Evolutionary conservation across 176 grass and related monocot species (phyloP).

Genomic region (Hordeum marinum): DNA sequence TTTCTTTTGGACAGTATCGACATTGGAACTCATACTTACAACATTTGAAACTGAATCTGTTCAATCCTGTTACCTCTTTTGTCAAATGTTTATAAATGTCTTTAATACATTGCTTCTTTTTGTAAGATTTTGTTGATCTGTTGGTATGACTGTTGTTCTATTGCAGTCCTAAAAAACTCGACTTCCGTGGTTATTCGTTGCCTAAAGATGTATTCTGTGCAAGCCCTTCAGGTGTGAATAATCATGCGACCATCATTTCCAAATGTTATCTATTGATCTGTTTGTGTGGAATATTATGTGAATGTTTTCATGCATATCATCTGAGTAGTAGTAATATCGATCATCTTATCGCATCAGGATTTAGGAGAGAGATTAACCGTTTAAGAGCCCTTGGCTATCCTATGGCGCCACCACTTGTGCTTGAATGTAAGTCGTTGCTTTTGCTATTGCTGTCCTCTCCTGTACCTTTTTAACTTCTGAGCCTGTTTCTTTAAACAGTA

Average conservation of each 20-base stretch:
- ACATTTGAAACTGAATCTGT: too few species aligned
- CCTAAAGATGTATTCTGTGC: neutral
- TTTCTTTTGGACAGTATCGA: too few species aligned
- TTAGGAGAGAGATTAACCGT: too few species aligned
- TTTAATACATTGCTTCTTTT: too few species aligned
- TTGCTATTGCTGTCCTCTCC: neutral
- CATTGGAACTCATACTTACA: too few species aligned
- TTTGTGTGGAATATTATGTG: neutral
- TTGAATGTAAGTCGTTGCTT: conserved; percentile 4
- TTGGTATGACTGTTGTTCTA: neutral
- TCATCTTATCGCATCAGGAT: neutral
- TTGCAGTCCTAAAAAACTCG: neutral
- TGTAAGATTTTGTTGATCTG: too few species aligned
- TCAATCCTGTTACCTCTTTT: neutral
- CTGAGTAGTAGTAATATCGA: neutral
- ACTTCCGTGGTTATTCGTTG: neutral
- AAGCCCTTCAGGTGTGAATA: conserved; percentile 14
- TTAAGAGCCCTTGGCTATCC: too few species aligned
- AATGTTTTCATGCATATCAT: neutral
- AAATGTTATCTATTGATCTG: too few species aligned
- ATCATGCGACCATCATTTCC: neutral
- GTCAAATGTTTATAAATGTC: neutral
- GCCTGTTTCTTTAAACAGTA: neutral
- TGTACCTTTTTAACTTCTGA: conserved; percentile 5
- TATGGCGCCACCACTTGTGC: conserved; percentile 28